Conservation (phyloP, 108 stramenopile genomes). For the Fistulifera pelliculosa region DNA sequence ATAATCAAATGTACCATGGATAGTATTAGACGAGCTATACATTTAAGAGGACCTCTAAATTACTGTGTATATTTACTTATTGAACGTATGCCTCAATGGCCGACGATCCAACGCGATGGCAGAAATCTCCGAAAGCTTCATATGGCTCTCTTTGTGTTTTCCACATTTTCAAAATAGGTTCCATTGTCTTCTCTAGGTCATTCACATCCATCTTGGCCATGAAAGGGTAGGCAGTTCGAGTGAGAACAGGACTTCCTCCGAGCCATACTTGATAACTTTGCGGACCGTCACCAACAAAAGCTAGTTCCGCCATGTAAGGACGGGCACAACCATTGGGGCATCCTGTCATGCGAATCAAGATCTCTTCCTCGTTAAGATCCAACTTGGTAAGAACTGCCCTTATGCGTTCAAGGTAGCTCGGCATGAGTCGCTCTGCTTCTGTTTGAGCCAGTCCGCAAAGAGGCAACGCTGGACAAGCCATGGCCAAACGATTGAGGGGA, state of each 20-base stretch:
- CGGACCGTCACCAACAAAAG: conserved; percentile 94
- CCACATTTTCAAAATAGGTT: conserved; percentile 87
- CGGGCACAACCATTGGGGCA: conserved; percentile 98
- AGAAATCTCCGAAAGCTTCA: conserved; percentile 92
- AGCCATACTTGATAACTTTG: conserved; percentile 93
- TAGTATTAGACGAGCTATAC: no score
- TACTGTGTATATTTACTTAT: no score
- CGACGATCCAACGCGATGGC: conserved; percentile 73
- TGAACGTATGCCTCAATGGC: conserved; percentile 54
- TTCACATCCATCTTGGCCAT: conserved; percentile 79
- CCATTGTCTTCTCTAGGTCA: conserved; percentile 73
- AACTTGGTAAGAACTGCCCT: conserved; percentile 73
- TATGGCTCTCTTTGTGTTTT: conserved; percentile 64
- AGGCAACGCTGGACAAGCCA: conserved; percentile 97
- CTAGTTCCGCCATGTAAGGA: conserved; percentile 98
- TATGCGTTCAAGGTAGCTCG: conserved; percentile 79
- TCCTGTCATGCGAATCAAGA: conserved; percentile 95
- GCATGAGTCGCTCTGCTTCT: conserved; percentile 94
- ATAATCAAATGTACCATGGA: no score
- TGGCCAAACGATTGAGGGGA: conserved; percentile 71
- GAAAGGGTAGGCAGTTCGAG: conserved; percentile 85
- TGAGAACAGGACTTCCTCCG: conserved; percentile 90
- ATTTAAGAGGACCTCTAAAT: no score
- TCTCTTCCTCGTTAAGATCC: conserved; percentile 85
- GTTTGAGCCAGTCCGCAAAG: conserved; percentile 96